These are phyloP conservation scores for Suhomyces maxii DNA, from an alignment of 1,139 yeast species.

Conservation along the genomic window DNA sequence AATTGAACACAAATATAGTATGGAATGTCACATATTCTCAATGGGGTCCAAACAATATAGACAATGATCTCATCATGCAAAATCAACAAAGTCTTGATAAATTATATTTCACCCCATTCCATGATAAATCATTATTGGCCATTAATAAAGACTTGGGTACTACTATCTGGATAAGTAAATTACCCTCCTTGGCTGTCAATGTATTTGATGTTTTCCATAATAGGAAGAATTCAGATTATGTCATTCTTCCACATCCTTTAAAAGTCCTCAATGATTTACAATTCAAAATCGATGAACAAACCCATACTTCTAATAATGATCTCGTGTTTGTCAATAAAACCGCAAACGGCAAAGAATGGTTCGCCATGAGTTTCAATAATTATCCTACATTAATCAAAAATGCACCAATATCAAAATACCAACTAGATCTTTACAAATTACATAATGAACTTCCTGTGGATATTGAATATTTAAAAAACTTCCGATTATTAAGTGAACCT, in stretches of 20 bases:
- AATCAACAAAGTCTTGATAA: conserved; percentile 61
- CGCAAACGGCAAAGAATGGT: conserved; percentile 68
- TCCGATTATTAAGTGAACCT: conserved; percentile 18
- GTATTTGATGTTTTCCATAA: conserved; percentile 68
- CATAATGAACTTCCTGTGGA: conserved; percentile 15
- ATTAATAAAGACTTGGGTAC: conserved; percentile 64
- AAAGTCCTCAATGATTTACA: conserved; percentile 42
- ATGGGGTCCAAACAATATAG: conserved; percentile 93
- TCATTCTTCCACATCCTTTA: conserved; percentile 68
- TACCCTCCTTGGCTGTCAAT: conserved; percentile 67
- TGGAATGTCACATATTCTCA: conserved; percentile 89
- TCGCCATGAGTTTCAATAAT: conserved; percentile 74
- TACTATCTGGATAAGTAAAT: conserved; percentile 75
- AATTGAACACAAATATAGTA: conserved; percentile 53
- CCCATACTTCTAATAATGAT: conserved; percentile 29
- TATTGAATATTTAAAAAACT: conserved; percentile 17
- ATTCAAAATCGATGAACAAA: conserved; percentile 22
- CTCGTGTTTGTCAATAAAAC: conserved; percentile 67
- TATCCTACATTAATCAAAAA: conserved; percentile 81
- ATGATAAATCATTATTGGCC: conserved; percentile 69
- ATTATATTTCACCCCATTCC: conserved; percentile 79
- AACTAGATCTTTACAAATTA: conserved; percentile 34
- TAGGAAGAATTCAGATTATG: conserved; percentile 29
- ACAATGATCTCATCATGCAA: conserved; percentile 61
- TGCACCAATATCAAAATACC: conserved; percentile 70